A percentile compares a stretch with the other conserved stretches of the same genome.
These are phyloP conservation scores for Trypanosoma avium DNA, from an alignment of 208 protist species.

Conservation along the genomic window DNA sequence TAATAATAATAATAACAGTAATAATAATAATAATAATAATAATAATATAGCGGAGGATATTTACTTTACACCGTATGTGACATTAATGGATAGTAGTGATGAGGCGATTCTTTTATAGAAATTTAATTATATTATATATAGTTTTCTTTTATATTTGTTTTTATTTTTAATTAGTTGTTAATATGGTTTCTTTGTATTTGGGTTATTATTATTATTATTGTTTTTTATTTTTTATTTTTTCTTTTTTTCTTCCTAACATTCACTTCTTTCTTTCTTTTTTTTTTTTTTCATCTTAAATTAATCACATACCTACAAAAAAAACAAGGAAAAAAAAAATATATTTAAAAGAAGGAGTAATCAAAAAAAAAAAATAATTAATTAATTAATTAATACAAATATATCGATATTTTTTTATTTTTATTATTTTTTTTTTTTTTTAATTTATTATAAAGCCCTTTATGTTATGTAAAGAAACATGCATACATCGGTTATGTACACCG, in stretches of 20 bases:
- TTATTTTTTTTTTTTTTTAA: constrained; percentile 1
- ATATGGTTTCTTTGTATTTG: neutral
- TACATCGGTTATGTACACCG: neutral
- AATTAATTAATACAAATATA: too few species aligned
- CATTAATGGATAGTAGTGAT: constrained; percentile 57
- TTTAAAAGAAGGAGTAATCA: too few species aligned
- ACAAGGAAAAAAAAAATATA: too few species aligned
- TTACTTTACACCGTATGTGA: constrained; percentile 58
- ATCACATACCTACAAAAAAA: too few species aligned
- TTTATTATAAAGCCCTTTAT: neutral
- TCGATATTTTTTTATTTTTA: too few species aligned
- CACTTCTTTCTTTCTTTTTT: neutral
- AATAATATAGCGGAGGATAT: constrained; percentile 17
- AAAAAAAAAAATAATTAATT: too few species aligned
- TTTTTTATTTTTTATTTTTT: constrained; percentile 14
- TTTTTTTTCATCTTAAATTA: neutral
- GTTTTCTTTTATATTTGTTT: constrained; percentile 15
- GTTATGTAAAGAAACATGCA: neutral
- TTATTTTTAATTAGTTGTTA: constrained; percentile 2
- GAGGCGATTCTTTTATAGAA: constrained; percentile 28
- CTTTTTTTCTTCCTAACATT: neutral
- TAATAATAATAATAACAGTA: too few species aligned
- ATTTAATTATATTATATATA: constrained; percentile 1
- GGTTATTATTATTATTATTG: constrained; percentile 3
- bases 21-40: too few species aligned